These are phyloP conservation scores for Austroboletus sp. DNA, from an alignment of 1,284 basidiomycete genomes.

Conservation along the genomic window DNA sequence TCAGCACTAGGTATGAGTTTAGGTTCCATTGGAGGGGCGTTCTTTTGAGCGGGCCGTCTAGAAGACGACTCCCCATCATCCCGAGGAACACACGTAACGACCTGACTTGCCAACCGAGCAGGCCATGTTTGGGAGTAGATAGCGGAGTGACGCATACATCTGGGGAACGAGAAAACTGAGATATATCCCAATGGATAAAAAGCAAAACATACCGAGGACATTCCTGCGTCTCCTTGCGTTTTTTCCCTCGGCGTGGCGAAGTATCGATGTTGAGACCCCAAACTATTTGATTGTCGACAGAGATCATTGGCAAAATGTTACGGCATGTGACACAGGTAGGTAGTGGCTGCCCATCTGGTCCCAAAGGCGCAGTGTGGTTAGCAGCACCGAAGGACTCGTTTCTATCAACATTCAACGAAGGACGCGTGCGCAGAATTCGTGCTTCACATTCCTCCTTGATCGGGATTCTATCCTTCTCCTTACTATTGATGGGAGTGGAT, in stretches of 20 bases:
- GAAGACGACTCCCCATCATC: conserved; percentile 44
- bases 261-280: conserved; percentile 57
- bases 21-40: conserved; percentile 45
- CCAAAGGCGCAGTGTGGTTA: conserved; percentile 40
- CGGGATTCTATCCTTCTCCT: conserved; percentile 36
- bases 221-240: conserved; percentile 56
- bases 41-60: conserved; percentile 45
- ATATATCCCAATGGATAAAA: conserved; percentile 17
- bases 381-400: conserved; percentile 35
- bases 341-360: conserved; percentile 51
- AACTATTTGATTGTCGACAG: conserved; percentile 62
- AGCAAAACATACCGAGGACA: conserved; percentile 58
- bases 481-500: conserved; percentile 31
- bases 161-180: conserved; percentile 28
- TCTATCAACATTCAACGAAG: conserved; percentile 32
- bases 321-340: conserved; percentile 61
- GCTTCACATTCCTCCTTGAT: conserved; percentile 48
- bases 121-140: conserved; percentile 70
- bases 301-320: conserved; percentile 64
- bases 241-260: conserved; percentile 40
- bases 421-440: conserved; percentile 44
- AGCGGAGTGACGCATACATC: conserved; percentile 68
- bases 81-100: conserved; percentile 41
- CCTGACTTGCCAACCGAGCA: conserved; percentile 48
- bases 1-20: conserved; percentile 45